Conservation (phyloP, 768 basidiomycete species). For the Boletus barrowsii region DNA sequence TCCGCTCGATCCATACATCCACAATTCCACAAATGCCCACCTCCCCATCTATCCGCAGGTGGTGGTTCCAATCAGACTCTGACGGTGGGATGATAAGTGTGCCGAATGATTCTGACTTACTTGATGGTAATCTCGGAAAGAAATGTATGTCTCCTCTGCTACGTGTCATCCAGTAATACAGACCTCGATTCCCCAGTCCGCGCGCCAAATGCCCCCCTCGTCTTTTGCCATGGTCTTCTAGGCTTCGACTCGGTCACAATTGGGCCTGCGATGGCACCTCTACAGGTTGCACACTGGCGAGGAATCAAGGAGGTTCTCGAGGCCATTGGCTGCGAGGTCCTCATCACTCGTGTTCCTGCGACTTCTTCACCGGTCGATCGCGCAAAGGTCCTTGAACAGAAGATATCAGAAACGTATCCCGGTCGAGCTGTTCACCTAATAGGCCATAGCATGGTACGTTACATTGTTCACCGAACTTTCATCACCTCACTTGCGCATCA, state of each 20-base stretch:
- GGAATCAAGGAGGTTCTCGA: constrained; percentile 93
- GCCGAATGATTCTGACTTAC: constrained; percentile 47
- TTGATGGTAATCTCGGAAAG: constrained; percentile 39
- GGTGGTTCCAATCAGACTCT: constrained; percentile 52
- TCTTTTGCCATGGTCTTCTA: constrained; percentile 94
- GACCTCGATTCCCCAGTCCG: constrained; percentile 47
- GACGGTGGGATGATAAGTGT: constrained; percentile 41
- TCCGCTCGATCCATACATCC: constrained; percentile 43
- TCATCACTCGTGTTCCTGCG: constrained; percentile 92
- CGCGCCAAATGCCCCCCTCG: constrained; percentile 77
- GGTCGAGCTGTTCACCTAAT: constrained; percentile 83
- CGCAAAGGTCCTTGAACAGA: constrained; percentile 84
- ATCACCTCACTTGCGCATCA: constrained; percentile 27
- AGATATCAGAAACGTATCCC: constrained; percentile 75
- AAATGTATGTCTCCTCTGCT: constrained; percentile 54
- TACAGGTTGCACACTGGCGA: constrained; percentile 94
- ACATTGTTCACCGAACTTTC: constrained; percentile 5
- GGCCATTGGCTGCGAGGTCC: constrained; percentile 82
- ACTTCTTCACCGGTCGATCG: constrained; percentile 86
- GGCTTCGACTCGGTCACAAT: constrained; percentile 86
- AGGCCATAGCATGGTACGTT: constrained; percentile 79
- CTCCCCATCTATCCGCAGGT: constrained; percentile 29
- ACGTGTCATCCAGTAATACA: neutral
- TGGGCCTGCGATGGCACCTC: constrained; percentile 68
- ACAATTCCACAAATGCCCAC: constrained; percentile 26